Conservation (phyloP, 441 rosid species). For the Francoa sonchifolia region DNA sequence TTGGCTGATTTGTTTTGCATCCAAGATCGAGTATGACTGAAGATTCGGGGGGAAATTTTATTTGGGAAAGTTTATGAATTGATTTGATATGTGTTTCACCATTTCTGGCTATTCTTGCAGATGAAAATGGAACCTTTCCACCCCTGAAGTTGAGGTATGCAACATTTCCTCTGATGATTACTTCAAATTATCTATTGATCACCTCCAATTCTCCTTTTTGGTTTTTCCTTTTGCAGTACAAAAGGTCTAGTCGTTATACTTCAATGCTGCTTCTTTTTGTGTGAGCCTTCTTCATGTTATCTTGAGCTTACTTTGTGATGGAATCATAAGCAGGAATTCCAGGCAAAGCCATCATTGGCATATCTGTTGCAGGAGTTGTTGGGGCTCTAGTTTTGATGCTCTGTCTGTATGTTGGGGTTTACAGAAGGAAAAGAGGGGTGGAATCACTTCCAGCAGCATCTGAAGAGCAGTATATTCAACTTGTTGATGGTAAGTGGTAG, state of each 20-base stretch:
- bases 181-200: conserved; percentile 12
- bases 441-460: conserved; percentile 20
- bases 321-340: conserved; percentile 34
- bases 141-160: conserved; percentile 38
- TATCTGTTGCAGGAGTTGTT: conserved; percentile 29
- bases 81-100: not conserved
- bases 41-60: no score
- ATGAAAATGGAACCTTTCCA: conserved; percentile 32
- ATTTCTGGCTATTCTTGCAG: conserved; percentile 22
- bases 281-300: not conserved
- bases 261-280: conserved; percentile 5
- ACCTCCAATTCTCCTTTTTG: not conserved
- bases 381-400: conserved; percentile 21
- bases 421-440: conserved; percentile 25
- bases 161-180: no score
- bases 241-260: no score
- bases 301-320: conserved; percentile 10
- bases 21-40: no score
- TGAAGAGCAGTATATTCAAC: conserved; percentile 17
- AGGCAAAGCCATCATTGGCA: conserved; percentile 31
- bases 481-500: conserved; percentile 17
- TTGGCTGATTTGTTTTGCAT: no score
- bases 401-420: conserved; percentile 21
- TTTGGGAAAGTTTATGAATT: no score
- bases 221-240: conserved; percentile 29